These are phyloP conservation scores for Verticillium longisporum DNA, from an alignment of 2,329 filamentous ascomycete genomes.

Conservation along the genomic window DNA sequence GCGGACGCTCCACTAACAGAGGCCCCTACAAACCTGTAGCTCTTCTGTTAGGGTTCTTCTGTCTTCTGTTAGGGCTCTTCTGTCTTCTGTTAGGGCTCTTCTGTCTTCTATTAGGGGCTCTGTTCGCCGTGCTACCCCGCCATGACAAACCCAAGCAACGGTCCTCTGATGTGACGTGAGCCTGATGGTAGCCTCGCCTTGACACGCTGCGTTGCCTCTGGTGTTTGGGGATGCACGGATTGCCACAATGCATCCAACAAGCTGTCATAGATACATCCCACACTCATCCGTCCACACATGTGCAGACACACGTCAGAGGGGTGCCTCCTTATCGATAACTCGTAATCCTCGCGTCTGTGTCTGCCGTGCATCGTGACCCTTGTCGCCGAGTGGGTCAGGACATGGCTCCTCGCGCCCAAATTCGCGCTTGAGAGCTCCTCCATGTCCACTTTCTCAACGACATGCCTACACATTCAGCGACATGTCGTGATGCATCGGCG, in stretches of 20 bases:
- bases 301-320: background rate
- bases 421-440: background rate
- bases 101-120: no score
- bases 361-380: background rate
- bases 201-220: background rate
- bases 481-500: no score
- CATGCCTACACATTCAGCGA: background rate
- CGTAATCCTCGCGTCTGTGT: background rate
- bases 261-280: background rate
- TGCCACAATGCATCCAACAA: background rate
- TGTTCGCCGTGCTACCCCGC: background rate
- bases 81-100: no score
- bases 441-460: background rate
- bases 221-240: background rate
- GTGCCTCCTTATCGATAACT: background rate
- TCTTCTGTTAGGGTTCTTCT: background rate
- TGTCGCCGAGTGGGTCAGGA: background rate
- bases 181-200: background rate
- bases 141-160: background rate
- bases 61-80: no score
- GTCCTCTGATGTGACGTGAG: background rate
- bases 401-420: background rate
- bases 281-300: background rate
- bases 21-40: background rate
- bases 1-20: background rate